Base-by-base conservation (phyloP, 2,329 filamentous ascomycete species). In the Stemphylium lycopersici region DNA sequence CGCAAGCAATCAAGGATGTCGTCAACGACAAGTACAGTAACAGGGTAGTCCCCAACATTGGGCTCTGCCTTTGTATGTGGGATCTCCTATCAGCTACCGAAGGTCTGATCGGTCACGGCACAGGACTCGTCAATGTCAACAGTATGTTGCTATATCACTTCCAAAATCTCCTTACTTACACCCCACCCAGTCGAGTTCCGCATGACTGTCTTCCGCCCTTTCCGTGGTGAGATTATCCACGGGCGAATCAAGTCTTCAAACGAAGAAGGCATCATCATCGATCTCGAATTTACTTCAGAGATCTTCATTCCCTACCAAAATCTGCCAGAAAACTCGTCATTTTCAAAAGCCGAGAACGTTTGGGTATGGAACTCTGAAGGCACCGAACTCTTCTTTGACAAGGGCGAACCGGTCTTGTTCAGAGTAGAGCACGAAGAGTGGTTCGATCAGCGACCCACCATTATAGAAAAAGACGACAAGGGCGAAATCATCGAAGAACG, bases 11-110 rank as follows among this genome's bases (percentile, higher is more conserved):
- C 60, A 92, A 97, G 77, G 93, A 99, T 79, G 95, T 95, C 68
- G 95, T 99, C 78, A 98, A 99, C 74, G 84, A 87, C 60, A 99
- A 99, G 78, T 99, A 97, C 76, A 87, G 93, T 55, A 97, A 99
- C 79, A 95, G 93, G 77, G 89, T 91, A 92, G 91, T 99, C 58
- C 93, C 96, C 73, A 95, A 95, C 71, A 88, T 98, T 55, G 95
- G 95, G 10, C 87, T 99, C 3, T 97, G 92, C 71, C 89, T 99
- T 65, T 93, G 90, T 71, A 86, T 99, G 67, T 97, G 95, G 78
- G 95, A 98, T 72, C 81, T 99, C 11, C 79, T 96, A 5, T 90
- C 90, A 78, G 87, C 91, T 0, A 96, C 93, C 0, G 95, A 99
- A 75, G 95, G 95, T 26, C 80, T 97, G 22, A 96, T 99, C 63